These are phyloP conservation scores for Crepidotus variabilis DNA, from an alignment of 768 basidiomycete genomes.

Conservation along the genomic window DNA sequence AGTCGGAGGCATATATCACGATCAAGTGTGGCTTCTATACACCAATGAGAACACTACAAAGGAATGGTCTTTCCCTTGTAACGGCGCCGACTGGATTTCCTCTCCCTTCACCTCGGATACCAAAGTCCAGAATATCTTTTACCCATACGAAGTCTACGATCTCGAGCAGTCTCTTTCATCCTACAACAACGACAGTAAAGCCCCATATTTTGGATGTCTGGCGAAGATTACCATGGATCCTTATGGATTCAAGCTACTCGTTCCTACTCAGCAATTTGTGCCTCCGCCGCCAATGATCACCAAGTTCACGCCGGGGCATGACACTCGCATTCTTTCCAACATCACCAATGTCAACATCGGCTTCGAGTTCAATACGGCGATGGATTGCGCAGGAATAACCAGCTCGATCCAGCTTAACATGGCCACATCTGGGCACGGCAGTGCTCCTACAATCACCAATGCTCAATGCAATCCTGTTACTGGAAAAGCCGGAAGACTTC, in stretches of 20 bases:
- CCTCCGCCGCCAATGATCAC: constrained; percentile 71
- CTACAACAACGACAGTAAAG: constrained; percentile 51
- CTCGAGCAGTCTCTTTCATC: constrained; percentile 64
- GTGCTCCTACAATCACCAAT: constrained; percentile 48
- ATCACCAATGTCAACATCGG: constrained; percentile 61
- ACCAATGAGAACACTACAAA: constrained; percentile 79
- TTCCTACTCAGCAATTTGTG: constrained; percentile 66
- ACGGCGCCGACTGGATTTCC: constrained; percentile 62
- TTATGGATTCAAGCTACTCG: constrained; percentile 80
- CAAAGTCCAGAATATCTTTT: constrained; percentile 68
- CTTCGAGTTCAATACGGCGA: constrained; percentile 74
- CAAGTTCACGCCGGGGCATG: constrained; percentile 83
- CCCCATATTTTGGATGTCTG: constrained; percentile 78
- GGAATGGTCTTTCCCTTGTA: constrained; percentile 64
- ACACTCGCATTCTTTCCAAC: constrained; percentile 60
- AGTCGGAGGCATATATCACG: constrained; percentile 54
- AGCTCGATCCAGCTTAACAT: constrained; percentile 61
- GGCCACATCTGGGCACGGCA: constrained; percentile 62
- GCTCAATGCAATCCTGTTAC: constrained; percentile 47
- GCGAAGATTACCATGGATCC: constrained; percentile 59
- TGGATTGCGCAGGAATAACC: constrained; percentile 74
- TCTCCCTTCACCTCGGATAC: constrained; percentile 68
- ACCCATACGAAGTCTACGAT: constrained; percentile 78
- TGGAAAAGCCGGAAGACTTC: constrained; percentile 44
- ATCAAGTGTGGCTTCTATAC: constrained; percentile 81